Base-by-base conservation (phyloP, 164 flowering plant genomes). In the Warburgia ugandensis region DNA sequence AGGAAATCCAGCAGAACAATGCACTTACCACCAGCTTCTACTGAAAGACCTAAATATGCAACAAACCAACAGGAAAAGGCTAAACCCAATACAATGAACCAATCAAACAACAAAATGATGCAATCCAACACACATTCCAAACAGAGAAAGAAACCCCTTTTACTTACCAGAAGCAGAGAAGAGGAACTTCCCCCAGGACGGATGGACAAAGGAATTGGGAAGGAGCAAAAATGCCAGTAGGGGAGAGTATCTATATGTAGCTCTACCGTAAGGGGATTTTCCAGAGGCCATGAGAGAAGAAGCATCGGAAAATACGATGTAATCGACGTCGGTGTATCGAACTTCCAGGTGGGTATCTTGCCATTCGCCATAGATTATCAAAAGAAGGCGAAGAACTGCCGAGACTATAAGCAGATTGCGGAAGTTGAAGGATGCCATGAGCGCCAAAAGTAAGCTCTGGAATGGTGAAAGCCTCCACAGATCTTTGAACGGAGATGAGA, bases 271-370 rank as follows among this genome's bases (percentile, higher is more conserved):
- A 42, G 97, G 97, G 3, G 92, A 87, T 54, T 70, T 61, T 23
- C 88, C 84, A 0, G 78, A 71, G 6, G 74, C 81, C 75, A 85
- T 66, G 17, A 83, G 64, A 56, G 86, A 60, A 37, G 95, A 95
- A 29, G 98, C 98, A 55, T 91, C 92, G 16, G 95, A 91, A 56
- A 91, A 91, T 10, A 91, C 97, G 48, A 83, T 45, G 63, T 91
- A 92, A 73, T 92, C 96, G 8, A 88, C 71, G 58, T 91, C 96
- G 0, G 96, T 87, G 64, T 91, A 91, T 50, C 95, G 62, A 33
- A 87, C 96, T 61, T 87, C 96, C 96, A 91, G 74, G 42, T 85
- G 94, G 42, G 68, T 56, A 45, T 87, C 98, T 70, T 87, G 98
- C 98, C 96, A 87, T 69, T 91, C 95, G 43, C 98, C 98, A 58